These are phyloP conservation scores for Coniella vitis DNA, from an alignment of 2,329 filamentous ascomycete genomes.

Conservation along the genomic window DNA sequence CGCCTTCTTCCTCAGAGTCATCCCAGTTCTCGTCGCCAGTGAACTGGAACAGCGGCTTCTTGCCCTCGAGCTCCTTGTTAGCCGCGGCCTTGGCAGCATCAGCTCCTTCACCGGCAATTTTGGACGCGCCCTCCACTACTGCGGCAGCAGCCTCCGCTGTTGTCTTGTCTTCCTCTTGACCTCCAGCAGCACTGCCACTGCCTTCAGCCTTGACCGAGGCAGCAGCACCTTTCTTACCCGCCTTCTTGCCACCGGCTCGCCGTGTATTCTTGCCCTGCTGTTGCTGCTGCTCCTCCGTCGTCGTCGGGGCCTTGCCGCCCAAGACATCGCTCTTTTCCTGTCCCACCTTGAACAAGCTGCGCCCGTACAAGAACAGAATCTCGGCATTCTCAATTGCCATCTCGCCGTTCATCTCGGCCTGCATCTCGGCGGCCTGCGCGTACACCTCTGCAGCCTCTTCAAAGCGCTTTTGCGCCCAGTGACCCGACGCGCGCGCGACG, in stretches of 20 bases:
- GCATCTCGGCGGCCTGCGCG: slow-evolving; percentile 80
- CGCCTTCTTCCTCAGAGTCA: slow-evolving; percentile 65
- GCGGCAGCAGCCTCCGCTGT: slow-evolving; percentile 31
- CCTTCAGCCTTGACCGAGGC: slow-evolving; percentile 24
- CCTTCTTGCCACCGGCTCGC: slow-evolving; percentile 18
- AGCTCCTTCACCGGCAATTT: slow-evolving; percentile 37
- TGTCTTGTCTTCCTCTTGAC: slow-evolving; percentile 30
- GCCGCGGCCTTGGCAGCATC: slow-evolving; percentile 29
- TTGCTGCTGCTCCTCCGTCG: slow-evolving; percentile 43
- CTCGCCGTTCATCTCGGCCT: slow-evolving; percentile 88
- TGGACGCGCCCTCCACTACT: slow-evolving; percentile 39
- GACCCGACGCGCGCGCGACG: slow-evolving; percentile 70
- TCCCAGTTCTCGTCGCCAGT: slow-evolving; percentile 91
- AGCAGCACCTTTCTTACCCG: slow-evolving; percentile 41
- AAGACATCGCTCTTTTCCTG: slow-evolving; percentile 92
- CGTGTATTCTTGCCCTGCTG: too few species aligned
- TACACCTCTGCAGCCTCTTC: slow-evolving; percentile 80
- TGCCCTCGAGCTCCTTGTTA: slow-evolving; percentile 37
- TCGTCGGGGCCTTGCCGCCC: slow-evolving; percentile 65
- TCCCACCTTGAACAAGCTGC: slow-evolving; percentile 87
- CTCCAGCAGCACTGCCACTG: slow-evolving; percentile 19
- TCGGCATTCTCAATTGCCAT: slow-evolving; percentile 87
- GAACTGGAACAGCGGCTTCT: slow-evolving; percentile 85
- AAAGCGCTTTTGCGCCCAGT: slow-evolving; percentile 87
- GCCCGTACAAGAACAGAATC: slow-evolving; percentile 88